Evolutionary conservation across 208 protist genomes (phyloP).

Genomic region (Leishmania guyanensis): DNA sequence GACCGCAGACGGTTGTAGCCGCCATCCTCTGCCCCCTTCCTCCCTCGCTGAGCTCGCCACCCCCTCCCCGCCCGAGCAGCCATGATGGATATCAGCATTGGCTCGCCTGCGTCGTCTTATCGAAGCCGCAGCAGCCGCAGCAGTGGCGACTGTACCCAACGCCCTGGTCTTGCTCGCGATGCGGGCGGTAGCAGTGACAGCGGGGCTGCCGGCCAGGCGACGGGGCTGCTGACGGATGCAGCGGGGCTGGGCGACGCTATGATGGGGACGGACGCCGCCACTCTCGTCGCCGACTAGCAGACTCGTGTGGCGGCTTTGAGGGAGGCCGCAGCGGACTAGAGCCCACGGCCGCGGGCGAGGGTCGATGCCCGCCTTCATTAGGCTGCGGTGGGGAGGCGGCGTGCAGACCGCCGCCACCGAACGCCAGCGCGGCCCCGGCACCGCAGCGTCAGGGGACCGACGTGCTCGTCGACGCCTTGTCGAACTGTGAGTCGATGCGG

Average conservation of each 20-base stretch:
- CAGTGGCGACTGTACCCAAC: background rate
- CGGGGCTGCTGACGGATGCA: background rate
- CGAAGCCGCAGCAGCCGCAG: constrained; percentile 14
- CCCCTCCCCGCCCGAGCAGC: background rate
- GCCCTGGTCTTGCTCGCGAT: background rate
- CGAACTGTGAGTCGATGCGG: constrained; percentile 12
- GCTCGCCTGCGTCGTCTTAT: constrained; percentile 25
- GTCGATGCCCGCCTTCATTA: background rate
- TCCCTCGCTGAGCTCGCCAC: background rate
- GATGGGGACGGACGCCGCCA: background rate
- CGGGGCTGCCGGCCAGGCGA: background rate
- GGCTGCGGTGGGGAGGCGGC: background rate
- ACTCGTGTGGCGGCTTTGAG: background rate
- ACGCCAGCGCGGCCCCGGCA: background rate
- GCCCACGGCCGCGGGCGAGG: background rate
- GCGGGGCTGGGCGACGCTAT: background rate
- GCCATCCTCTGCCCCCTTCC: background rate
- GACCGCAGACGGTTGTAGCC: background rate
- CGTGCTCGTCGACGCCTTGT: background rate
- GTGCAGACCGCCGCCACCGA: background rate
- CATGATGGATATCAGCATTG: constrained; percentile 27
- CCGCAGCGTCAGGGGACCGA: background rate
- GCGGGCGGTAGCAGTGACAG: background rate
- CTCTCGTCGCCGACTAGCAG: background rate
- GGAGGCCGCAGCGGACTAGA: background rate